Conservation (phyloP, 257 asterid species). For the Petrea volubilis region DNA sequence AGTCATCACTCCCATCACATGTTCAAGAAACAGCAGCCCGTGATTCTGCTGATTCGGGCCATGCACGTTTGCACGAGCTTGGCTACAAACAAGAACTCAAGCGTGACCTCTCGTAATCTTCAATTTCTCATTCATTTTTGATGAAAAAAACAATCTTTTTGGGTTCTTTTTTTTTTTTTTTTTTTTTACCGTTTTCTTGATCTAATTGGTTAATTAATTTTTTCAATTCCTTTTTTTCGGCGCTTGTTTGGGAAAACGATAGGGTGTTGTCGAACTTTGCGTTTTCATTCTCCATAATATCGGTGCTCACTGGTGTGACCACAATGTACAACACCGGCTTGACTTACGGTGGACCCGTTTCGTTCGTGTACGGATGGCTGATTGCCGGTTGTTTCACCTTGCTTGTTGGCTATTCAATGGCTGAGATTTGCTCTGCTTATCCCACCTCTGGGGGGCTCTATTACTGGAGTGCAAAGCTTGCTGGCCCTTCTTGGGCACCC, state of each 20-base stretch:
- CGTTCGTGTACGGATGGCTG: constrained; percentile 87
- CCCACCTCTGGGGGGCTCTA: constrained; percentile 99
- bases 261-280: constrained; percentile 92
- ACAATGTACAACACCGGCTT: constrained; percentile 85
- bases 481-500: constrained; percentile 97
- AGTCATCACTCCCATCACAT: constrained; percentile 34
- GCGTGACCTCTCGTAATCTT: constrained; percentile 91
- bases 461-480: constrained; percentile 98
- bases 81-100: constrained; percentile 99
- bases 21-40: constrained; percentile 23
- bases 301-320: constrained; percentile 92
- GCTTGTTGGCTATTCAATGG: constrained; percentile 90
- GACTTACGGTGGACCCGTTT: constrained; percentile 85
- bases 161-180: constrained; percentile 1
- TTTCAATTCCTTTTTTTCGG: neutral
- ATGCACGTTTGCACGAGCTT: constrained; percentile 79
- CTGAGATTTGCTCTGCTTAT: constrained; percentile 94
- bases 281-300: constrained; percentile 82
- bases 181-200: constrained; percentile 2
- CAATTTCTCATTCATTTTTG: neutral
- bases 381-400: constrained; percentile 78
- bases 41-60: constrained; percentile 65
- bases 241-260: constrained; percentile 20
- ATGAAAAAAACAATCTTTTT: neutral
- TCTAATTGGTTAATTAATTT: neutral